Conservation (phyloP, 306 rosid species). For the Macrotyloma uniflorum region DNA sequence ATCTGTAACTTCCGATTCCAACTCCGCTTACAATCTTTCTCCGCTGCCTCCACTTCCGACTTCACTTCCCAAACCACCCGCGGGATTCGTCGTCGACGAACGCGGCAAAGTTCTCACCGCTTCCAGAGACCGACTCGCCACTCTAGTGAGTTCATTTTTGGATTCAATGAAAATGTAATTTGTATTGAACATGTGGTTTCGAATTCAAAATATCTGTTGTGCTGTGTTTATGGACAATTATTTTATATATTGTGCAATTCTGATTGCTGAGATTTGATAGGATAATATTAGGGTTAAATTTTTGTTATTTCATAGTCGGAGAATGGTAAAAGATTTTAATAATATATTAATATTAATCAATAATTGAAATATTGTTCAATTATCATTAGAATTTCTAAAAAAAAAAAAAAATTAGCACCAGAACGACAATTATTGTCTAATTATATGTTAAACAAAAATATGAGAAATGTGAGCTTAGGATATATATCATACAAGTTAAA, state of each 20-base stretch:
- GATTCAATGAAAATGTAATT: not conserved
- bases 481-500: not conserved
- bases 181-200: not conserved
- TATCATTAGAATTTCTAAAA: too few species aligned
- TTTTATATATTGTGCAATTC: not conserved
- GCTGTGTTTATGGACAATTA: not conserved
- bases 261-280: too few species aligned
- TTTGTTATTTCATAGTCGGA: not conserved
- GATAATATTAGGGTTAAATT: too few species aligned
- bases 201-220: not conserved
- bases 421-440: not conserved
- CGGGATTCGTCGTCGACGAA: constrained; percentile 83
- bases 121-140: constrained; percentile 64
- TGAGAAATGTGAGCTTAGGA: not conserved
- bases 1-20: not conserved
- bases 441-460: not conserved
- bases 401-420: not conserved
- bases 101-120: constrained; percentile 66
- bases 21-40: constrained; percentile 35
- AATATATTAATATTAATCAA: too few species aligned
- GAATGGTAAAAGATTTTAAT: not conserved
- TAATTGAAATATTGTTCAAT: not conserved
- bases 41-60: constrained; percentile 43
- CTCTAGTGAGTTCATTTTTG: constrained; percentile 54
- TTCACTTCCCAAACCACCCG: constrained; percentile 79